These are phyloP conservation scores for Hypericum androsaemum DNA, from an alignment of 345 rosid genomes.

Conservation along the genomic window DNA sequence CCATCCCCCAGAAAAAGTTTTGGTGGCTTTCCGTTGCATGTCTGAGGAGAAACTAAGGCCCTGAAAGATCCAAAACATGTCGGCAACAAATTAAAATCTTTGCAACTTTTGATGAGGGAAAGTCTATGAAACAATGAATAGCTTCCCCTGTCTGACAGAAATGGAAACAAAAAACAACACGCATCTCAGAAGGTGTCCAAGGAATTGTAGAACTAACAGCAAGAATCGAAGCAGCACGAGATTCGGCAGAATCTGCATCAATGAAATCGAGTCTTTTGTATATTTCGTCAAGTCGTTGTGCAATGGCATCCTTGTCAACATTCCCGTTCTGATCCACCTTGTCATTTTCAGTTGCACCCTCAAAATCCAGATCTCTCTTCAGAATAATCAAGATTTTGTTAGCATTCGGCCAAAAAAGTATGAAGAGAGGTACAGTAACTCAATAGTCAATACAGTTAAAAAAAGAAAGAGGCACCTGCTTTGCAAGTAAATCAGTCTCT, in stretches of 20 bases:
- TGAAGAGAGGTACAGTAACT: not conserved
- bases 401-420: conserved; percentile 14
- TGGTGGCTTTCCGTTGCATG: conserved; percentile 79
- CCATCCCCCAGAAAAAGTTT: conserved; percentile 97
- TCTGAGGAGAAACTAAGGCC: conserved; percentile 95
- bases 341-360: conserved; percentile 36
- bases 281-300: conserved; percentile 69
- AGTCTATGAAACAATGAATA: too few species aligned
- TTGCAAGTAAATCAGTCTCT: conserved; percentile 54
- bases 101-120: conserved; percentile 1
- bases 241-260: conserved; percentile 90
- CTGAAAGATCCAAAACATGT: conserved; percentile 31
- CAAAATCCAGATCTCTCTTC: conserved; percentile 66
- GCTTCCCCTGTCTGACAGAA: too few species aligned
- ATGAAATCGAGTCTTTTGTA: conserved; percentile 90
- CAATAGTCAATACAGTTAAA: conserved; percentile 7
- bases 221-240: conserved; percentile 95
- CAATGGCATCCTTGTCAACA: conserved; percentile 47
- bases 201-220: conserved; percentile 44
- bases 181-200: conserved; percentile 4
- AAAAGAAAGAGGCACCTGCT: conserved; percentile 41
- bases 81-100: conserved; percentile 3
- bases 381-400: conserved; percentile 17
- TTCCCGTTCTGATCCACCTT: conserved; percentile 36
- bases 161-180: too few species aligned